These are phyloP conservation scores for Begonia fuchsioides DNA, from an alignment of 306 rosid genomes.

Conservation along the genomic window DNA sequence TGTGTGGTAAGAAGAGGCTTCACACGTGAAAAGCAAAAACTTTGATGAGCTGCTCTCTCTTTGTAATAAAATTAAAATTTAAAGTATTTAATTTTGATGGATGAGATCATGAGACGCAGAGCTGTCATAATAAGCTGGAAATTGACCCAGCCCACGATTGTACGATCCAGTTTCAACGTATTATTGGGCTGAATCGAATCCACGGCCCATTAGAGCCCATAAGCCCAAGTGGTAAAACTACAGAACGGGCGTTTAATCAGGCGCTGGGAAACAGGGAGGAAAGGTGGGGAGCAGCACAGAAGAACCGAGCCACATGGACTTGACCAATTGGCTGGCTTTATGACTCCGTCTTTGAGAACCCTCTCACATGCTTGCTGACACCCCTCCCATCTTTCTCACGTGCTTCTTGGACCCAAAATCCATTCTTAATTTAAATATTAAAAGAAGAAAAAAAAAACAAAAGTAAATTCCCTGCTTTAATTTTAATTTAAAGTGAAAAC, in stretches of 20 bases:
- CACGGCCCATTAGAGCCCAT: not conserved
- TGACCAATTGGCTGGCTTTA: too few species aligned
- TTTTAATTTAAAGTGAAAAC: not conserved
- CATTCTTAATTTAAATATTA: not conserved
- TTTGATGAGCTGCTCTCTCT: too few species aligned
- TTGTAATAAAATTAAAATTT: too few species aligned
- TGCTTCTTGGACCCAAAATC: conserved; percentile 39
- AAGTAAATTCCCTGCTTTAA: not conserved
- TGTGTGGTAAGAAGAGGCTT: too few species aligned
- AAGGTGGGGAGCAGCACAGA: conserved; percentile 7
- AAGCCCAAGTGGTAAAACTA: too few species aligned
- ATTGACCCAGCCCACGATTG: conserved; percentile 9
- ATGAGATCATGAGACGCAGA: too few species aligned
- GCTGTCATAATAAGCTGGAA: not conserved
- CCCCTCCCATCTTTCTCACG: conserved; percentile 55
- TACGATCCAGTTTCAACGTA: not conserved
- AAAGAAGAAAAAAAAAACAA: too few species aligned
- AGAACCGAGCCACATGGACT: conserved; percentile 30
- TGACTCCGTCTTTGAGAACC: conserved; percentile 20
- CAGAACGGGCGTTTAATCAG: too few species aligned
- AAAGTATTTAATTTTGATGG: too few species aligned
- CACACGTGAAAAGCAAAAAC: too few species aligned
- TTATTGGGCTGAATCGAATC: conserved; percentile 10
- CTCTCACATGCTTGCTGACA: conserved; percentile 84
- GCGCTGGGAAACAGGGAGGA: conserved; percentile 37